Conservation (phyloP, 495 filamentous ascomycete genomes). For the Penicillium cataractarum region DNA sequence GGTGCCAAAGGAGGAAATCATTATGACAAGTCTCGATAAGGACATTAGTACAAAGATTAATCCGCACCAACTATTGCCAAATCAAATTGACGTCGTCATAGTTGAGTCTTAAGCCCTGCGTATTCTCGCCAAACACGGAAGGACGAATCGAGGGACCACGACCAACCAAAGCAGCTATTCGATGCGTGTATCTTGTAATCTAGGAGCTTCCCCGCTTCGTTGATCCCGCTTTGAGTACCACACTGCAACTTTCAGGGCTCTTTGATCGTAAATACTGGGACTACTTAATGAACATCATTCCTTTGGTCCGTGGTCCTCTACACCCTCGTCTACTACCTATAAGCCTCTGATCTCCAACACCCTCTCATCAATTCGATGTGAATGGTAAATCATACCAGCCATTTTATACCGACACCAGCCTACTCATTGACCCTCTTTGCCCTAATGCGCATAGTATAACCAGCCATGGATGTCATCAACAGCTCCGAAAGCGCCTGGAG, state of each 20-base stretch:
- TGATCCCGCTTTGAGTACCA: conserved; percentile 15
- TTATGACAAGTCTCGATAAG: background rate
- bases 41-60: conserved; percentile 8
- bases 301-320: no score
- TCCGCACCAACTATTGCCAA: background rate
- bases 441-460: conserved; percentile 16
- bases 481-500: conserved; percentile 28
- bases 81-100: conserved; percentile 7
- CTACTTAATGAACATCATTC: conserved; percentile 17
- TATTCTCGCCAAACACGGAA: conserved; percentile 35
- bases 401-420: background rate
- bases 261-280: background rate
- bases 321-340: no score
- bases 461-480: conserved; percentile 18
- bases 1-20: background rate
- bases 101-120: conserved; percentile 12
- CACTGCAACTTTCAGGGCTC: background rate
- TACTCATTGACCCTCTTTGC: background rate
- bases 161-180: conserved; percentile 24
- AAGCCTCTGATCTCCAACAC: background rate
- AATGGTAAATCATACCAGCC: background rate
- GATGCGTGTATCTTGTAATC: conserved; percentile 16
- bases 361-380: background rate
- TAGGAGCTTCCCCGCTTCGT: conserved; percentile 26
- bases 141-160: conserved; percentile 23